Percentiles rank a stretch among this genome's conserved stretches.
Evolutionary conservation across 495 filamentous ascomycete species (phyloP).

Genomic region (Hyaloscypha finlandica): DNA sequence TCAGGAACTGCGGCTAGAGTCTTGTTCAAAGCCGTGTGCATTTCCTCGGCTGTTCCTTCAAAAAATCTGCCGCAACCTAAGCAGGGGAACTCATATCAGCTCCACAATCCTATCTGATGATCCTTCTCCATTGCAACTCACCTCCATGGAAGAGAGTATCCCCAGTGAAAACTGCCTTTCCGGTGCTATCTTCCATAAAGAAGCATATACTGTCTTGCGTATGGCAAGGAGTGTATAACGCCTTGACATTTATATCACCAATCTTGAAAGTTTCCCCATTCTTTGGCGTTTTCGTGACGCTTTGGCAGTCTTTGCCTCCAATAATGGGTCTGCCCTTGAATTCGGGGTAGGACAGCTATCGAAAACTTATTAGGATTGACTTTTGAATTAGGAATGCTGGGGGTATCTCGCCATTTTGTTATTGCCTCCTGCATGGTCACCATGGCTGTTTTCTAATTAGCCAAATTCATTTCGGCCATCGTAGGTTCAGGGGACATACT

Average conservation of each 20-base stretch:
- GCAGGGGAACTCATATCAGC: background rate
- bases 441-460: slow-evolving; percentile 61
- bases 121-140: slow-evolving; percentile 37
- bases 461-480: slow-evolving; percentile 4
- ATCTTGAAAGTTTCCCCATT: slow-evolving; percentile 81
- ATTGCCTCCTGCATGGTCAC: slow-evolving; percentile 95
- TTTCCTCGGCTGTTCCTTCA: slow-evolving; percentile 85
- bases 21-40: slow-evolving; percentile 90
- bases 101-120: background rate
- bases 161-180: slow-evolving; percentile 89
- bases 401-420: slow-evolving; percentile 61
- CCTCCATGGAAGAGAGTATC: slow-evolving; percentile 95
- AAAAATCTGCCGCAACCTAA: slow-evolving; percentile 96
- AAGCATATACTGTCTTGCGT: slow-evolving; percentile 98
- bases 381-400: background rate
- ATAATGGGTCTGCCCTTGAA: slow-evolving; percentile 60
- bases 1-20: slow-evolving; percentile 79
- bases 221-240: slow-evolving; percentile 95
- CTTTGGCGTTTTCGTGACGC: slow-evolving; percentile 70
- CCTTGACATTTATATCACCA: slow-evolving; percentile 82
- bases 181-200: slow-evolving; percentile 72
- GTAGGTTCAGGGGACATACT: slow-evolving; percentile 57
- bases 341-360: slow-evolving; percentile 67
- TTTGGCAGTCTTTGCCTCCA: slow-evolving; percentile 83
- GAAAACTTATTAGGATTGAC: background rate